Evolutionary conservation across 192 early-diverging fungal species (phyloP), one percentile per base, ranked within the genome.

Genomic region (Podila epigama): DNA sequence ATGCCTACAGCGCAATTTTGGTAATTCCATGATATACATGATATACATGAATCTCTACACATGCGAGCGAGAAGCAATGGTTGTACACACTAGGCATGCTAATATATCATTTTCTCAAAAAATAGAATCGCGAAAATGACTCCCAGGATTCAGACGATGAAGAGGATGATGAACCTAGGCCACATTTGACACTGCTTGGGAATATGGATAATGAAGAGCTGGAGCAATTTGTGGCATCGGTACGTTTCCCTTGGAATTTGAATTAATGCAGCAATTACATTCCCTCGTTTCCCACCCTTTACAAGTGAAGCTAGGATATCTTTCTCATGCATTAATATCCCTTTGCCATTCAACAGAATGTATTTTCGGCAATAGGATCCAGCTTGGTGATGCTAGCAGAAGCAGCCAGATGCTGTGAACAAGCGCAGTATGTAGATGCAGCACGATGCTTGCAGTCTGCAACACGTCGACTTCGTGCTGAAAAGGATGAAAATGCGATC

Each of bases 1-100:
- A 63, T 29, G 64, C 42, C 27, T 77, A 77, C 51, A 77, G 73
- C 20, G 25, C 32, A 36, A 37, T 77, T n/a, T n/a, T 77, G 41
- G 73, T 77, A 77, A 48, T n/a, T n/a, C n/a, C n/a, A 53, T 12
- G 25, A 22, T 48, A 18, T 48, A 8, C 44, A 9, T 9, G 40
- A 44, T 15, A 44, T 3, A 5, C 16, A 5, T 44, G 42, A 20
- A 42, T 44, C 41, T 16, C 3, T 1, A 7, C 5, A 48, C 44
- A 6, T 15, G 0, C 0, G n/a, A n/a, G n/a, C n/a, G n/a, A n/a
- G n/a, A n/a, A n/a, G n/a, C 58, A 41, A 60, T 52, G 51, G 57
- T 62, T 32, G 8, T 6, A 50, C 0, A 22, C 5, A 31, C 11
- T 32, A 3, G 29, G 29, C 51, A 53, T 1, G 10, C 52, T 1